These are phyloP conservation scores for Nakazawaea pomicola DNA, from an alignment of 805 yeast species.

Conservation along the genomic window DNA sequence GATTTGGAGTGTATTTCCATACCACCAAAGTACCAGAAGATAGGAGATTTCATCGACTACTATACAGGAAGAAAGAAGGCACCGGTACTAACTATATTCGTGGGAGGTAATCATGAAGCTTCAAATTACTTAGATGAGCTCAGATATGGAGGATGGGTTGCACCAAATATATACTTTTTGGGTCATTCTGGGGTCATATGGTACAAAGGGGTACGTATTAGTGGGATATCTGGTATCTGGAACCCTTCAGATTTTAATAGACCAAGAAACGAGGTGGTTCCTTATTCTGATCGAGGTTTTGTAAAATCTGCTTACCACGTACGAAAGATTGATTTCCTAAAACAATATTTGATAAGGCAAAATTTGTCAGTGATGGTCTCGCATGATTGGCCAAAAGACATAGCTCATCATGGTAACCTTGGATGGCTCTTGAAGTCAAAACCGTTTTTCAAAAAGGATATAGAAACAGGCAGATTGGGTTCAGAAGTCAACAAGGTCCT, in stretches of 20 bases:
- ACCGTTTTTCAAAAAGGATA: conserved; percentile 64
- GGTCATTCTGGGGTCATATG: conserved; percentile 75
- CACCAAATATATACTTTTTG: conserved; percentile 78
- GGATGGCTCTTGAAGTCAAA: conserved; percentile 46
- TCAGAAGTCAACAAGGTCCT: conserved; percentile 60
- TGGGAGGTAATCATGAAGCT: conserved; percentile 96
- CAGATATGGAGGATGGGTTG: conserved; percentile 89
- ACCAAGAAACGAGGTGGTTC: conserved; percentile 38
- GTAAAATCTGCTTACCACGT: conserved; percentile 69
- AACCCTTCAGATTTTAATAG: conserved; percentile 44
- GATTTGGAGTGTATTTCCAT: conserved; percentile 73
- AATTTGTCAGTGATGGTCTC: conserved; percentile 56
- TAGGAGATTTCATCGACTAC: conserved; percentile 81
- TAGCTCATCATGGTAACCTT: conserved; percentile 61
- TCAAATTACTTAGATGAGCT: conserved; percentile 71
- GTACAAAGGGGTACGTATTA: conserved; percentile 71
- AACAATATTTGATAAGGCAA: conserved; percentile 38
- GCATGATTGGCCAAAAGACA: conserved; percentile 95
- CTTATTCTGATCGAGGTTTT: conserved; percentile 37
- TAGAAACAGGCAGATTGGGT: conserved; percentile 58
- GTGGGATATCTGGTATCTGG: conserved; percentile 83
- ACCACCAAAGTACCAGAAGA: conserved; percentile 65
- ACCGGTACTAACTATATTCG: conserved; percentile 72
- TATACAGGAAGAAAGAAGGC: conserved; percentile 57
- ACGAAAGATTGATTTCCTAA: conserved; percentile 57